Evolutionary conservation across 257 asterid species (phyloP).

Genomic region (Solanum ossicruentum): DNA sequence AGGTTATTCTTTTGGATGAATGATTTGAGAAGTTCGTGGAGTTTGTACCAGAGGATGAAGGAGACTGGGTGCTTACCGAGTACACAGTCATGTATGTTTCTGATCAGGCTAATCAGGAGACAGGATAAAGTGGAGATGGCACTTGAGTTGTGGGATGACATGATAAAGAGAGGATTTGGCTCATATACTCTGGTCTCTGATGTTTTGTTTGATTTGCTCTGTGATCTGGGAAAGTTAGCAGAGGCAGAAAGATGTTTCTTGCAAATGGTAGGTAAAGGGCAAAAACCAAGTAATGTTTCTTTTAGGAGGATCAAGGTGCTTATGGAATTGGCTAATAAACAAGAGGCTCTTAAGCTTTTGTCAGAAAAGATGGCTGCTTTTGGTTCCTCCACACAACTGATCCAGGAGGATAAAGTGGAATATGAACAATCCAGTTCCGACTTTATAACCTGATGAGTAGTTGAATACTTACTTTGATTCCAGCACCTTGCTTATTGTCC

Average conservation of each 20-base stretch:
- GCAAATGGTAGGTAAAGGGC: conserved; percentile 84
- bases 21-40: conserved; percentile 58
- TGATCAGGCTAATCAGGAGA: conserved; percentile 63
- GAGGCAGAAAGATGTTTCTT: conserved; percentile 85
- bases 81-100: conserved; percentile 80
- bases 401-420: background rate
- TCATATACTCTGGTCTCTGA: conserved; percentile 66
- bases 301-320: conserved; percentile 84
- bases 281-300: conserved; percentile 66
- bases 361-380: conserved; percentile 63
- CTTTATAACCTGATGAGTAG: background rate
- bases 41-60: conserved; percentile 65
- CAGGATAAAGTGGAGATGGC: conserved; percentile 69
- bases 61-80: conserved; percentile 54
- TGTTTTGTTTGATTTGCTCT: conserved; percentile 65
- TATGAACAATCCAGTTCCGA: background rate
- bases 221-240: conserved; percentile 57
- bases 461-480: background rate
- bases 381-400: conserved; percentile 20
- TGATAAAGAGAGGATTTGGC: conserved; percentile 78
- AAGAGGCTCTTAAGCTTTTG: conserved; percentile 32
- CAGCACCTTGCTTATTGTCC: background rate
- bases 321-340: conserved; percentile 67
- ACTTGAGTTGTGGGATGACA: conserved; percentile 80
- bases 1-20: conserved; percentile 63